Evolutionary conservation across 1,284 basidiomycete species (phyloP).

Genomic region (Chalciporus sp.): DNA sequence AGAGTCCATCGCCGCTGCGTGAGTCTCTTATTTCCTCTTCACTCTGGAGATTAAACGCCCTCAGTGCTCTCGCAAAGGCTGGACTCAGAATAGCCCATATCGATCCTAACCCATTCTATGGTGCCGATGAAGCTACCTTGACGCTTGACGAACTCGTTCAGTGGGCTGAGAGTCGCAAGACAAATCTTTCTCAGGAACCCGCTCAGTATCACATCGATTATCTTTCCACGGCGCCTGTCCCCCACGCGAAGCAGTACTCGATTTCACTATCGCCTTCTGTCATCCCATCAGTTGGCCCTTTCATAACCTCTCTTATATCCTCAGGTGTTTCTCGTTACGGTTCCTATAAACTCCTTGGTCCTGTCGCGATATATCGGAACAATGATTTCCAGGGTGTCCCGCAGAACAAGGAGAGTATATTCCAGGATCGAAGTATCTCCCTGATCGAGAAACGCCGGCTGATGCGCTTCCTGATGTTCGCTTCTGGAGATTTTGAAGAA

Average conservation of each 20-base stretch:
- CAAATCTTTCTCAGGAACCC: conserved; percentile 23
- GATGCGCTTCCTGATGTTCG: conserved; percentile 91
- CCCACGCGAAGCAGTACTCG: conserved; percentile 77
- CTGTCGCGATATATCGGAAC: conserved; percentile 62
- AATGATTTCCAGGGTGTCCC: conserved; percentile 71
- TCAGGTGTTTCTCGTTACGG: conserved; percentile 92
- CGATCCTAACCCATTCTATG: conserved; percentile 86
- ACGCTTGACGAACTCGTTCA: conserved; percentile 77
- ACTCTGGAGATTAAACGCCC: conserved; percentile 13
- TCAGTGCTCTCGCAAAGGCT: conserved; percentile 84
- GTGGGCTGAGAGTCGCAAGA: conserved; percentile 57
- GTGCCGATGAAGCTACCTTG: conserved; percentile 80
- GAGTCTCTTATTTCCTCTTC: conserved; percentile 39
- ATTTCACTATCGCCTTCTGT: conserved; percentile 84
- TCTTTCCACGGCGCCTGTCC: conserved; percentile 44
- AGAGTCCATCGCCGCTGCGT: conserved; percentile 90
- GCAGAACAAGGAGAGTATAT: conserved; percentile 91
- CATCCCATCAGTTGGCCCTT: conserved; percentile 78
- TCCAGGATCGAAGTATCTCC: conserved; percentile 79
- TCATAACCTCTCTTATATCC: conserved; percentile 79
- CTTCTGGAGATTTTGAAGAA: conserved; percentile 72
- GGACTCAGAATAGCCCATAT: conserved; percentile 88
- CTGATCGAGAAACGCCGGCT: conserved; percentile 88
- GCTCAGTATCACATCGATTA: conserved; percentile 45
- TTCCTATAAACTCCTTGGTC: conserved; percentile 86